Percentiles rank a stretch among this genome's conserved stretches.
Evolutionary conservation across 2,329 filamentous ascomycete species (phyloP).

Genomic region (Berkeleyomyces basicola): DNA sequence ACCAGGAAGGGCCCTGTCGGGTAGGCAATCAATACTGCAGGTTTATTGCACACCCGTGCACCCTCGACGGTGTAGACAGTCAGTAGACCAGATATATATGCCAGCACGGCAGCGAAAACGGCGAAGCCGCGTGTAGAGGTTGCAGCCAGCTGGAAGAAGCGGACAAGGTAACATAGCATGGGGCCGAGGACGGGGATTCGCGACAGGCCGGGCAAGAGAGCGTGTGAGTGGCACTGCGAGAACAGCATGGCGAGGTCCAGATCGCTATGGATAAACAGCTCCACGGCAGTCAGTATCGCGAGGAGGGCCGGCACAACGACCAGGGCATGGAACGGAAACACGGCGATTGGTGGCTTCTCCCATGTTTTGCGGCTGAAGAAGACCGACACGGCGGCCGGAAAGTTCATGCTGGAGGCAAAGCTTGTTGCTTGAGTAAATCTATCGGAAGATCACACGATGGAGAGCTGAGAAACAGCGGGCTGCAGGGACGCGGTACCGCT

Average conservation of each 20-base stretch:
- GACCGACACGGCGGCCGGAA: not conserved
- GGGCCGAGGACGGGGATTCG: conserved; percentile 30
- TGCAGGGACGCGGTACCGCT: not conserved
- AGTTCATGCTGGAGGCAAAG: not conserved
- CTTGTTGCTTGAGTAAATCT: not conserved
- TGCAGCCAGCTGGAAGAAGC: conserved; percentile 31
- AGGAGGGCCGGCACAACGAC: conserved; percentile 33
- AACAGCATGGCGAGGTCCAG: conserved; percentile 35
- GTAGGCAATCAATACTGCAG: conserved; percentile 22
- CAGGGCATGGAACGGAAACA: conserved; percentile 35
- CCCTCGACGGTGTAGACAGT: conserved; percentile 34
- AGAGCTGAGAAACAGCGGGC: not conserved
- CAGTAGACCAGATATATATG: conserved; percentile 30
- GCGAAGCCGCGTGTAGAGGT: conserved; percentile 26
- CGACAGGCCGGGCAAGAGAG: conserved; percentile 28
- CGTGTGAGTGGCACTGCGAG: conserved; percentile 34
- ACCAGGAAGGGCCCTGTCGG: conserved; percentile 29
- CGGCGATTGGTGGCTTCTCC: conserved; percentile 30
- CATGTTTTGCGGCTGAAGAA: conserved; percentile 1
- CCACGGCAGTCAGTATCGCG: conserved; percentile 25
- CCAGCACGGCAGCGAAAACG: conserved; percentile 26
- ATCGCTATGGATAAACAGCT: conserved; percentile 31
- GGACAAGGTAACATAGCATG: conserved; percentile 32
- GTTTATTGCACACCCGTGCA: conserved; percentile 26
- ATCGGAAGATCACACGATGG: no score